Percentiles rank a stretch among this genome's conserved stretches.
Evolutionary conservation across 495 filamentous ascomycete genomes (phyloP).

Genomic region (Talaromyces liani): DNA sequence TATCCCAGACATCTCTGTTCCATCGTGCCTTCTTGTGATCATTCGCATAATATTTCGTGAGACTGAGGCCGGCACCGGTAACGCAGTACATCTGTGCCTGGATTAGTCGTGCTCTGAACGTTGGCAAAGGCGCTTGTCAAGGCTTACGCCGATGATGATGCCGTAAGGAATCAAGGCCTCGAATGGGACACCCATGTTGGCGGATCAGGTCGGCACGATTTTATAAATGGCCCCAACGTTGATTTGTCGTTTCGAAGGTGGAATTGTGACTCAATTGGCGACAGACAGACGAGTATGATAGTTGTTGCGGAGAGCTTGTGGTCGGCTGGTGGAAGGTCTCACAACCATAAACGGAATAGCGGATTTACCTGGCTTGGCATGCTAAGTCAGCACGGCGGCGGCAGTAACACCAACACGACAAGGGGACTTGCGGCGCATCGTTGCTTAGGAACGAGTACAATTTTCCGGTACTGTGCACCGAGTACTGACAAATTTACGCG

Average conservation of each 20-base stretch:
- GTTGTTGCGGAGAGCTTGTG: constrained; percentile 12
- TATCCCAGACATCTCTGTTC: constrained; percentile 88
- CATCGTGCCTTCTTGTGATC: constrained; percentile 80
- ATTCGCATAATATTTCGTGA: constrained; percentile 70
- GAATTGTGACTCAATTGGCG: constrained; percentile 3
- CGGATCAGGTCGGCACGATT: background rate
- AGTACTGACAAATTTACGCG: constrained; percentile 30
- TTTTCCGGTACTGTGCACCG: constrained; percentile 5
- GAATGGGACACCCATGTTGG: constrained; percentile 88
- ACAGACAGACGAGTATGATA: constrained; percentile 11
- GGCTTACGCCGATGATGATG: constrained; percentile 76
- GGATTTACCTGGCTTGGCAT: constrained; percentile 10
- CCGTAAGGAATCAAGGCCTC: constrained; percentile 92
- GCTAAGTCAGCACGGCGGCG: constrained; percentile 36
- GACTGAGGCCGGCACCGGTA: constrained; percentile 67
- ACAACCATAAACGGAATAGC: constrained; percentile 32
- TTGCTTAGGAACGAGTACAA: constrained; percentile 22
- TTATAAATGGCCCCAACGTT: background rate
- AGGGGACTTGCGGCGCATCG: constrained; percentile 31
- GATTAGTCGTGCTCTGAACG: constrained; percentile 18
- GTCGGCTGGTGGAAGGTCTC: background rate
- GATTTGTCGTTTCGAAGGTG: background rate
- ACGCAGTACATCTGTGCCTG: constrained; percentile 76
- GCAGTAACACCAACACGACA: constrained; percentile 16
- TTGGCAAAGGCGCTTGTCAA: constrained; percentile 15